phyloP scores from a whole-genome alignment of 2,329 filamentous ascomycete genomes.

The Diplodia seriata region DNA sequence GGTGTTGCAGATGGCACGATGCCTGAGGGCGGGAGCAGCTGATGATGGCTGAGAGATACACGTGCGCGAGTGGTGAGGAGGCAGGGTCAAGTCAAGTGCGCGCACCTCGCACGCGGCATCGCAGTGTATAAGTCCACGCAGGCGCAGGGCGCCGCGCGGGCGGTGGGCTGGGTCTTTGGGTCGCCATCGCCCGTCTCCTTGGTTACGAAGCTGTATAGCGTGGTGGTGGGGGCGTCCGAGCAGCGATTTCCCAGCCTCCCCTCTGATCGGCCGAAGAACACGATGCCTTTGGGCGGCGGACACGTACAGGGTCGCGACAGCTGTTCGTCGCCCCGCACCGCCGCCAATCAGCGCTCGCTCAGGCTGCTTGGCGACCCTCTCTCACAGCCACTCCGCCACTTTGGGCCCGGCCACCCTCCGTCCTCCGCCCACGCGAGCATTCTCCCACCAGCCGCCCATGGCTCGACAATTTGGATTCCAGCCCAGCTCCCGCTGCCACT shows the following conservation, averaged over 20 bases:
- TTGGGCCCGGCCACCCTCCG: slow-evolving; percentile 4
- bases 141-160: slow-evolving; percentile 3
- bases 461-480: slow-evolving; percentile 17
- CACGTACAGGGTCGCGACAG: slow-evolving; percentile 9
- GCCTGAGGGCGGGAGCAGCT: not conserved
- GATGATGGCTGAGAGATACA: not conserved
- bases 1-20: slow-evolving; percentile 11
- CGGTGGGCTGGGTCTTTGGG: slow-evolving; percentile 24
- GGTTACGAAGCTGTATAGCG: slow-evolving; percentile 27
- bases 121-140: not conserved
- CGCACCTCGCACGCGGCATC: slow-evolving; percentile 4
- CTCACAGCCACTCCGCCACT: not conserved
- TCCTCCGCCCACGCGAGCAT: slow-evolving; percentile 19
- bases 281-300: slow-evolving; percentile 1
- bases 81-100: not conserved
- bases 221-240: slow-evolving; percentile 22
- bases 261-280: slow-evolving; percentile 25
- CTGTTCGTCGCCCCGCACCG: too few relatives aligned
- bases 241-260: slow-evolving; percentile 27
- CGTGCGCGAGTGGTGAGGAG: slow-evolving; percentile 22
- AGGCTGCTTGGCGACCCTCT: too few relatives aligned
- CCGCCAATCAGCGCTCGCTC: too few relatives aligned
- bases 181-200: slow-evolving; percentile 21
- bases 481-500: not conserved
- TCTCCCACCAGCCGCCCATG: slow-evolving; percentile 11